Evolutionary conservation across 2,329 filamentous ascomycete genomes (phyloP).

Genomic region (Neodidymelliopsis sp.): DNA sequence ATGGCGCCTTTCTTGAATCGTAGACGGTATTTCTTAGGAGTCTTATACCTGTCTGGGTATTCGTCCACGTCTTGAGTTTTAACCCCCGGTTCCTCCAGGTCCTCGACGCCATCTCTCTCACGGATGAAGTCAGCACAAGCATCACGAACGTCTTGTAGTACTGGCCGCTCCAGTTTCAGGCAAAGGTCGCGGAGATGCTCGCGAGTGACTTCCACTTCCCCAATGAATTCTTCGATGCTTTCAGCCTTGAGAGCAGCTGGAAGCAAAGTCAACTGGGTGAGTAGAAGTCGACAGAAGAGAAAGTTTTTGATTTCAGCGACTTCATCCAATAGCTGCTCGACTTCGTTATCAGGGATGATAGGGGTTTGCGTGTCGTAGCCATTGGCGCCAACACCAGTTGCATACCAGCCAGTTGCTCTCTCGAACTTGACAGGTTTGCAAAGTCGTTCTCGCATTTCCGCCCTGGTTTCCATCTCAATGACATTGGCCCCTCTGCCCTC

Average conservation of each 20-base stretch:
- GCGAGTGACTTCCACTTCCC: constrained; percentile 51
- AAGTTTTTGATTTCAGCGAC: constrained; percentile 59
- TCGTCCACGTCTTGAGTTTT: constrained; percentile 30
- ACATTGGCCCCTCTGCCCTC: constrained; percentile 42
- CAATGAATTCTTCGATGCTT: constrained; percentile 57
- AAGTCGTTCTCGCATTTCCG: constrained; percentile 52
- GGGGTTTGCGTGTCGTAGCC: constrained; percentile 45
- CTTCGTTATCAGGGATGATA: constrained; percentile 53
- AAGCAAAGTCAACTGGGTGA: constrained; percentile 56
- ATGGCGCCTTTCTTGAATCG: constrained; percentile 15
- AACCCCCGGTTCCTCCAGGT: constrained; percentile 34
- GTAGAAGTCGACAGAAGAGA: constrained; percentile 58
- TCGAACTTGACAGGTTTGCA: constrained; percentile 51
- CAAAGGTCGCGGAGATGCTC: constrained; percentile 57
- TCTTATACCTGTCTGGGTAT: constrained; percentile 9
- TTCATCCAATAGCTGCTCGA: constrained; percentile 53
- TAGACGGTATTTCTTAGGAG: constrained; percentile 17
- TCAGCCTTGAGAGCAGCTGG: constrained; percentile 55
- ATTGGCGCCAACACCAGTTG: constrained; percentile 44
- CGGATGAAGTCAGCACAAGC: constrained; percentile 60
- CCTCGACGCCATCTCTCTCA: constrained; percentile 49
- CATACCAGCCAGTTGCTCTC: constrained; percentile 41
- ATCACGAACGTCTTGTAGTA: constrained; percentile 59
- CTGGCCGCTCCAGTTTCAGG: constrained; percentile 57
- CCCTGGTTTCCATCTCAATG: constrained; percentile 54